Evolutionary conservation across 2,329 filamentous ascomycete species (phyloP).

Genomic region (Knufia petricola): DNA sequence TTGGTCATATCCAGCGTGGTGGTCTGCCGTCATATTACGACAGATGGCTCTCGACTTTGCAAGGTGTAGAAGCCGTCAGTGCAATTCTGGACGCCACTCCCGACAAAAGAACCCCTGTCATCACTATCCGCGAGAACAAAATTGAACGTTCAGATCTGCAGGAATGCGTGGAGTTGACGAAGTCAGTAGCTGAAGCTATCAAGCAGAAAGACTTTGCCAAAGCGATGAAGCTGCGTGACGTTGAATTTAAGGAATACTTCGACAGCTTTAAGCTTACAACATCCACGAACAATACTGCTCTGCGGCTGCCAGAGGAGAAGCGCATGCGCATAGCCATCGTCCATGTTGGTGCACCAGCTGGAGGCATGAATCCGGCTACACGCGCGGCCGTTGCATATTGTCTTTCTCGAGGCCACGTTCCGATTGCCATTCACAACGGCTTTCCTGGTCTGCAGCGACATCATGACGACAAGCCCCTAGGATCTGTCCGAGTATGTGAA

Average conservation of each 20-base stretch:
- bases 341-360: conserved; percentile 90
- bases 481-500: conserved; percentile 72
- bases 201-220: conserved; percentile 73
- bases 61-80: conserved; percentile 88
- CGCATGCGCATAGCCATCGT: conserved; percentile 91
- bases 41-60: conserved; percentile 81
- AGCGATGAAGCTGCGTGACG: conserved; percentile 81
- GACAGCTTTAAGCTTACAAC: conserved; percentile 85
- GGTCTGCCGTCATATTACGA: conserved; percentile 89
- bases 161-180: conserved; percentile 77
- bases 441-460: conserved; percentile 91
- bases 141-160: conserved; percentile 84
- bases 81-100: conserved; percentile 83
- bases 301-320: conserved; percentile 62
- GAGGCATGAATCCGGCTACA: conserved; percentile 96
- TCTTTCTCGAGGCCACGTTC: conserved; percentile 80
- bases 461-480: conserved; percentile 69
- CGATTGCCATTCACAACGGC: conserved; percentile 88
- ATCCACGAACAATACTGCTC: conserved; percentile 61
- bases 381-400: conserved; percentile 90
- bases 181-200: conserved; percentile 74
- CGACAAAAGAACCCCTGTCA: conserved; percentile 83
- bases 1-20: conserved; percentile 95
- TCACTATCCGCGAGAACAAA: conserved; percentile 96
- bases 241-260: conserved; percentile 90